Base-by-base conservation (phyloP, 495 filamentous ascomycete genomes). In the Neurospora sublineolata region DNA sequence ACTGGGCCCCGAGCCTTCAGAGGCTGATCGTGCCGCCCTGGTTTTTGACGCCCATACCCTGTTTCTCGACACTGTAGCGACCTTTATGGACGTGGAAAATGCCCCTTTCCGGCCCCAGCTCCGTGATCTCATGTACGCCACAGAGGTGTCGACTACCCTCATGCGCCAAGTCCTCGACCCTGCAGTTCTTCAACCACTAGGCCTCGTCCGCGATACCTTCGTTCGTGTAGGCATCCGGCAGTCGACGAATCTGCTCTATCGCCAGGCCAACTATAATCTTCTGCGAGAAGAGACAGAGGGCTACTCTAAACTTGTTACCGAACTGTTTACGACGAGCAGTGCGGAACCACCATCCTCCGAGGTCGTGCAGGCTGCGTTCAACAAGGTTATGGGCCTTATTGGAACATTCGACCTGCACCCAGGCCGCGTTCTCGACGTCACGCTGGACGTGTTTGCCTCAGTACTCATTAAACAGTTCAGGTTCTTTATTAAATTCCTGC, bases 211-310 rank as follows among this genome's bases (percentile, higher is more conserved):
- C n/a, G 87, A 89, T 5, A 92, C 90, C 0, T 99, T 97, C 77
- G 83, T 86, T n/a, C 88, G 90, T 68, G 88, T 94, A 76, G 91
- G 89, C 4, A 92, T 97, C 73, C 89, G 94, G 69, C 93, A 96
- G 74, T 90, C 93, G 69, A 99, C 96, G 9, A 93, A 95, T 75
- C 81, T 94, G 20, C 87, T 98, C 3, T 99, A 99, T 76, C 91
- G 93, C 64, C 96, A 98, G 78, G 92, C 93, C 1, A 97, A 96
- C 77, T 97, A 97, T 83, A 99, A 99, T 76, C 84, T 99, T 3
- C 83, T 99, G 20, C 88, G 96, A 38, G 96, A 99, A 83, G 96
- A 99, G 80, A 92, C 93, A 0, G 96, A 99, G 80, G 96, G 96
- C 38, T 99, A 94, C 76, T 86, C 88, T 11, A 90, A 90, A 72